Percentiles rank a stretch among this genome's conserved stretches.
Conservation (phyloP, 192 early-diverging fungal genomes). For the Coemansia sp. region DNA sequence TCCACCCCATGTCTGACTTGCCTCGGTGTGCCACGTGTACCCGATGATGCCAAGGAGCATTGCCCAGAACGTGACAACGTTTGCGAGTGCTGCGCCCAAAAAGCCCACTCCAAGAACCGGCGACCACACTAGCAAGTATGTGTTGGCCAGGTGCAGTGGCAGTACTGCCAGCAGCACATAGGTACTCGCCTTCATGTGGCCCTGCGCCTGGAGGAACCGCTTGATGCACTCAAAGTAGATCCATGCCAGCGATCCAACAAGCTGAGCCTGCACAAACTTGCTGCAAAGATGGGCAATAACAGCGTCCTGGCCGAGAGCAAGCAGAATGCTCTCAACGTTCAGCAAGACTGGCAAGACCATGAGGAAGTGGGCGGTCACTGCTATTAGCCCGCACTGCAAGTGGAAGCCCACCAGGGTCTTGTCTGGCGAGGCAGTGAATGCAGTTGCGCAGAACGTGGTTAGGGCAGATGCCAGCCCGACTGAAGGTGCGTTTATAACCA, state of each 20-base stretch:
- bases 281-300: constrained; percentile 69
- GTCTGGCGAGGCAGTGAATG: constrained; percentile 69
- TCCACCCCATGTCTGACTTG: constrained; percentile 69
- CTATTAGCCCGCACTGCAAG: constrained; percentile 79
- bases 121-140: constrained; percentile 85
- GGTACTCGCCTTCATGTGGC: constrained; percentile 85
- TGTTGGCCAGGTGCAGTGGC: constrained; percentile 74
- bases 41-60: constrained; percentile 65
- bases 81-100: constrained; percentile 84
- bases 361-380: constrained; percentile 69
- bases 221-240: constrained; percentile 85
- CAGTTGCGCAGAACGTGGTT: constrained; percentile 76
- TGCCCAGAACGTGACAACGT: constrained; percentile 72
- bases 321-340: constrained; percentile 69
- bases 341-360: constrained; percentile 73
- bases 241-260: constrained; percentile 76
- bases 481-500: constrained; percentile 67
- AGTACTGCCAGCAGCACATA: constrained; percentile 70
- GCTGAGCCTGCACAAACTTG: constrained; percentile 64
- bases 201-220: constrained; percentile 88
- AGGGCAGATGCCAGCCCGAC: constrained; percentile 73
- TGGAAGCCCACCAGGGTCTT: constrained; percentile 71
- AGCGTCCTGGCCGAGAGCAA: constrained; percentile 73
- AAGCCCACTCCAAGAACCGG: constrained; percentile 68
- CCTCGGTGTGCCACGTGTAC: constrained; percentile 63